Evolutionary conservation across 2,329 filamentous ascomycete species (phyloP), one percentile per base, ranked within the genome.

Genomic region (Elsinoe fawcettii): DNA sequence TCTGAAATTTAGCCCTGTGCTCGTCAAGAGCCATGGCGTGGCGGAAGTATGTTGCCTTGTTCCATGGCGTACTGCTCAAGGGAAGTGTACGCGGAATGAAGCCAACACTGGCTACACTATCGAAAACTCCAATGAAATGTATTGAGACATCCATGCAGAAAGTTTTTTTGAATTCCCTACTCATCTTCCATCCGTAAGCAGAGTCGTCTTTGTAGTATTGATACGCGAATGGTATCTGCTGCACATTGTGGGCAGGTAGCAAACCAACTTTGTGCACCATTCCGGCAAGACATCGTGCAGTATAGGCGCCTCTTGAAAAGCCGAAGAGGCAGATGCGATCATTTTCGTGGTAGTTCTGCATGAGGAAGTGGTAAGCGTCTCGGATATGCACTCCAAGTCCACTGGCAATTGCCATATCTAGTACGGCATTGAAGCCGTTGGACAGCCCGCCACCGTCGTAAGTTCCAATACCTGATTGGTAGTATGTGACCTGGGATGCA

Each of bases 241-340:
- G 65, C 0, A 51, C 63, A 63, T 67, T 75, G 56, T 60, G 69
- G 4, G 66, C 64, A 25, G 67, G 67, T 1, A 70, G 55, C 2
- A 69, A 62, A 5, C 73, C 72, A 23, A 74, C 72, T 60, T 74
- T 74, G 63, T 74, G 72, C 6, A 74, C 64, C 72, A 75, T 74
- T 2, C 71, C 72, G 16, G 71, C 67, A 3, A 80, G 66, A 56
- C 77, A 80, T 3, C 77, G 71, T 14, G 76, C 76, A 1, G 77
- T 79, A 55, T 80, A 80, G 4, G 76, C 73, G 12, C 75, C 76
- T 58, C 76, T 66, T 0, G 74, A 77, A 65, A 78, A 78, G 2
- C 76, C 76, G 22, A 78, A 73, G 16, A 78, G 69, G 61, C 72
- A 78, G 22, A 78, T 77, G 44, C 73, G 73, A 59, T 78, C 75